phyloP scores from a whole-genome alignment of 208 protist species.

The Trichomonas tenax region DNA sequence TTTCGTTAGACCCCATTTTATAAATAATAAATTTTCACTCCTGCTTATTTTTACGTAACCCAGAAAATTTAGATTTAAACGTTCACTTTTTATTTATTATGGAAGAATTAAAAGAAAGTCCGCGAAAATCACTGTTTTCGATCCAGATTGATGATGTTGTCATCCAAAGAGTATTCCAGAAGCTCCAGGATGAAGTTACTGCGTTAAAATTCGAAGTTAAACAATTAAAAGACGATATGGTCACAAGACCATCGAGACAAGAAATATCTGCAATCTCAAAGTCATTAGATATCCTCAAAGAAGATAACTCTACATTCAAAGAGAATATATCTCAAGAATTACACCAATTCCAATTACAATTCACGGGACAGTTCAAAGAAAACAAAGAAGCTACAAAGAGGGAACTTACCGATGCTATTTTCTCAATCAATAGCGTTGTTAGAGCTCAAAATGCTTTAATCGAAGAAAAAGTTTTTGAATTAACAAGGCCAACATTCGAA shows the following conservation, averaged over 20 bases:
- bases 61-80: background rate
- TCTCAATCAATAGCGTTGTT: background rate
- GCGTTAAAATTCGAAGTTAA: background rate
- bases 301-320: no score
- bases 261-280: background rate
- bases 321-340: background rate
- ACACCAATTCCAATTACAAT: background rate
- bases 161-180: background rate
- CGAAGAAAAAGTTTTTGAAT: constrained; percentile 4
- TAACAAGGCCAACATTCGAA: background rate
- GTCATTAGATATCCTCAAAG: background rate
- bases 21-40: no score
- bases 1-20: no score
- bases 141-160: background rate
- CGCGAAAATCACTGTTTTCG: background rate
- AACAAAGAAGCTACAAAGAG: background rate
- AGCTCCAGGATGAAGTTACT: background rate
- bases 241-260: background rate
- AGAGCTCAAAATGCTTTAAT: constrained; percentile 14
- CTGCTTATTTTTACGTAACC: no score
- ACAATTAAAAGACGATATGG: background rate
- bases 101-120: background rate
- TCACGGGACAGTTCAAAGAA: background rate
- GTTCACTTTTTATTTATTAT: background rate
- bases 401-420: background rate